Evolutionary conservation across 306 rosid species (phyloP).

Genomic region (Fragaria vesca): DNA sequence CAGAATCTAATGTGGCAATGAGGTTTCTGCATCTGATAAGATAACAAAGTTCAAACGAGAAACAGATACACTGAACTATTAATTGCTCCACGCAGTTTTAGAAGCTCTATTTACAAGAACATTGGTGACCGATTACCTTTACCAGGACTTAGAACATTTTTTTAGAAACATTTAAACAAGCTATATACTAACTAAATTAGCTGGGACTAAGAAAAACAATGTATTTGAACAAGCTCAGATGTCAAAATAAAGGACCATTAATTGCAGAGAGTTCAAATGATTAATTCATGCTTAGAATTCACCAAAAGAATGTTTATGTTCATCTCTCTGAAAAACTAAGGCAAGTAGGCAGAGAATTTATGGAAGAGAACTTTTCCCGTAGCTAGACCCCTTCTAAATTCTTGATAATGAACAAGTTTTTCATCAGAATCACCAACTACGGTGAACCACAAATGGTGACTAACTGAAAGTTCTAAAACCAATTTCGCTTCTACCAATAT

Average conservation of each 20-base stretch:
- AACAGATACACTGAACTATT: not conserved
- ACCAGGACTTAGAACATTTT: not conserved
- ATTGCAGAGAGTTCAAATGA: not conserved
- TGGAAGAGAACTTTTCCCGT: not conserved
- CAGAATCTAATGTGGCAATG: not conserved
- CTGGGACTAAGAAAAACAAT: not conserved
- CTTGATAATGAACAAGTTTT: not conserved
- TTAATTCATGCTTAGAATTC: not conserved
- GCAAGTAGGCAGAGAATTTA: not conserved
- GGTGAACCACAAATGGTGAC: not conserved
- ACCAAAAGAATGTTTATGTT: not conserved
- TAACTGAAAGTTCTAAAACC: not conserved
- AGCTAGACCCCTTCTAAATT: not conserved
- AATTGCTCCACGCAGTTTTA: not conserved
- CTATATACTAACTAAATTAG: not conserved
- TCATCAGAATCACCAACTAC: not conserved
- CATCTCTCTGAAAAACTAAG: not conserved
- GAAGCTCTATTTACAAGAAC: not conserved
- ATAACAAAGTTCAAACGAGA: not conserved
- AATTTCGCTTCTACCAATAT: not conserved
- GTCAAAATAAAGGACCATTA: not conserved
- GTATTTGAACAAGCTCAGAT: not conserved
- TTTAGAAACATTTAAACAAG: no score
- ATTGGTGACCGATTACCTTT: not conserved
- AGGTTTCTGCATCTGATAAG: not conserved